Percentiles rank a stretch among this genome's conserved stretches.
Conservation (phyloP, 2,329 filamentous ascomycete genomes). For the Cordyceps cicadae region DNA sequence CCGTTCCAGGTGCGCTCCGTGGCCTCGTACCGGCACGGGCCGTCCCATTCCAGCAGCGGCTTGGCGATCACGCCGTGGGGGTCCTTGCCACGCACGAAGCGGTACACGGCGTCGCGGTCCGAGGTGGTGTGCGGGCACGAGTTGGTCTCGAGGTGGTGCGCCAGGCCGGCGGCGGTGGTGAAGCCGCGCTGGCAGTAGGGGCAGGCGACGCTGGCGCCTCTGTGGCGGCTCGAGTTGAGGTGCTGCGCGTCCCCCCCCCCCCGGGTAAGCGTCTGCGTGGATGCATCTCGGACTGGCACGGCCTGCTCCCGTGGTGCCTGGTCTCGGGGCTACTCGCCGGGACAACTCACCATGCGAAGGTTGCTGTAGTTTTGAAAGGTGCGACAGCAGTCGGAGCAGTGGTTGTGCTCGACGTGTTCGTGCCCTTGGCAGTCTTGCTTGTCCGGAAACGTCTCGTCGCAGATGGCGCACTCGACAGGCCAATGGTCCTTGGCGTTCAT, state of each 20-base stretch:
- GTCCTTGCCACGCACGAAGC: conserved; percentile 37
- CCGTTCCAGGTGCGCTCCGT: conserved; percentile 38
- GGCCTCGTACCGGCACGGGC: conserved; percentile 27
- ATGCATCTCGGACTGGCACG: neutral
- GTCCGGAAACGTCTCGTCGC: conserved; percentile 16
- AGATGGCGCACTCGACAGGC: conserved; percentile 20
- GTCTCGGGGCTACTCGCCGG: neutral
- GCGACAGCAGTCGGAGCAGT: conserved; percentile 27
- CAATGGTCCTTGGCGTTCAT: conserved; percentile 25
- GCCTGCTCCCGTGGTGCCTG: too few relatives aligned
- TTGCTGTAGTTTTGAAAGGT: conserved; percentile 23
- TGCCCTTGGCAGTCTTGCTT: conserved; percentile 18
- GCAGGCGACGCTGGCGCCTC: conserved; percentile 36
- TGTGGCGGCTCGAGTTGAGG: conserved; percentile 43
- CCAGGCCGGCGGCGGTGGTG: conserved; percentile 44
- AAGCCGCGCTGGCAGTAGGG: conserved; percentile 43
- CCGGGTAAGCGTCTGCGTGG: too few relatives aligned
- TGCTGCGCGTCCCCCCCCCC: conserved; percentile 33
- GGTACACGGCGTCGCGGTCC: conserved; percentile 41
- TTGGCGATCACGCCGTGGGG: conserved; percentile 40
- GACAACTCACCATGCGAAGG: conserved; percentile 23
- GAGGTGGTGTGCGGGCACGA: conserved; percentile 40
- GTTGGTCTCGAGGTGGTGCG: conserved; percentile 49
- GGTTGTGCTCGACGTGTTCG: conserved; percentile 22
- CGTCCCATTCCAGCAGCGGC: conserved; percentile 39